These are phyloP conservation scores for Metrosideros polymorpha DNA, from an alignment of 441 rosid genomes.

Conservation along the genomic window DNA sequence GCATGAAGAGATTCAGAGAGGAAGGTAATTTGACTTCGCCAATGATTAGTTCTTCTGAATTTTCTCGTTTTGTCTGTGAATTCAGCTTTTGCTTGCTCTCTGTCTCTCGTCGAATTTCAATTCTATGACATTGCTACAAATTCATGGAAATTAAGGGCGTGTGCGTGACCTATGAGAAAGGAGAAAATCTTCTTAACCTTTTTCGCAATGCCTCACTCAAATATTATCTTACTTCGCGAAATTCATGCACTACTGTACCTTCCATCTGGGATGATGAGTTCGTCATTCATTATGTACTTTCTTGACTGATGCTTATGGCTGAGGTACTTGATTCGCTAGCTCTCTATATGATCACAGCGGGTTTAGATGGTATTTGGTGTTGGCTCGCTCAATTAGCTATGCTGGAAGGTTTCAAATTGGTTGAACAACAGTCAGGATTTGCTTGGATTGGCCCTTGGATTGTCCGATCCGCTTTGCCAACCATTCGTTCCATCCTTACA, in stretches of 20 bases:
- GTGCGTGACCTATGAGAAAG: background rate
- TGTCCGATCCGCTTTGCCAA: background rate
- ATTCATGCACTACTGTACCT: background rate
- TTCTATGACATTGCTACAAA: background rate
- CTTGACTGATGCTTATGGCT: background rate
- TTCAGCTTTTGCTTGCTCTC: background rate
- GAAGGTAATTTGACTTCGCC: slow-evolving; percentile 41
- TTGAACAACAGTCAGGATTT: background rate
- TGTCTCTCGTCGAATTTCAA: background rate
- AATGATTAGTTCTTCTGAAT: background rate
- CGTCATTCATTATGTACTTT: background rate
- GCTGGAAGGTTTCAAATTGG: background rate
- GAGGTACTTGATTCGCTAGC: background rate
- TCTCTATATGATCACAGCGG: background rate
- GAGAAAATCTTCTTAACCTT: background rate
- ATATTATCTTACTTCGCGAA: background rate
- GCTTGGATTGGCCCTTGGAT: background rate
- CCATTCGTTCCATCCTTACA: background rate
- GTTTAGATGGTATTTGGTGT: background rate
- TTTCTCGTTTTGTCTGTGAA: background rate
- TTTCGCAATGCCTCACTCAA: background rate
- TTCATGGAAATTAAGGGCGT: background rate
- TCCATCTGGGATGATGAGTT: background rate
- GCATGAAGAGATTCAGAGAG: slow-evolving; percentile 45
- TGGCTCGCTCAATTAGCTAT: background rate